A percentile compares a stretch with the other conserved stretches of the same genome.
Conservation (phyloP, 2,329 filamentous ascomycete genomes). For the Scedosporium aurantiacum region DNA sequence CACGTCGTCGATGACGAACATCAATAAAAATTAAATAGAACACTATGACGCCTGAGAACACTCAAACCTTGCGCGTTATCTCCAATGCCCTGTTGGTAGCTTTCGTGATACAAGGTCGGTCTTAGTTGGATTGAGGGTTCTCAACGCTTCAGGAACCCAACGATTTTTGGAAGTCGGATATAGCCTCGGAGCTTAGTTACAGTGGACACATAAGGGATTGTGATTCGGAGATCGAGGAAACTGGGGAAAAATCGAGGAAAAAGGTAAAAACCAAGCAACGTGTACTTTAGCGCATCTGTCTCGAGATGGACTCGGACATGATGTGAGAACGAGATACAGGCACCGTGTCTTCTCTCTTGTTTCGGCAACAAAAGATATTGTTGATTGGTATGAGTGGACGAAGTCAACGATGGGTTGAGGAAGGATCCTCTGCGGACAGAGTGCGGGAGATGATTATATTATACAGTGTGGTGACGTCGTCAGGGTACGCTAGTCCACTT, state of each 20-base stretch:
- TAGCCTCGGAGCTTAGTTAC: slow-evolving; percentile 2
- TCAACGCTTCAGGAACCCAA: slow-evolving; percentile 3
- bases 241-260: neutral
- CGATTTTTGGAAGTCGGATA: slow-evolving; percentile 4
- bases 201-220: neutral
- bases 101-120: no score
- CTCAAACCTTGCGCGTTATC: no score
- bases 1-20: neutral
- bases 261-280: neutral
- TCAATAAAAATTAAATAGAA: neutral
- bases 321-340: no score
- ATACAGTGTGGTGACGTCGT: slow-evolving; percentile 3
- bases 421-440: no score
- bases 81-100: no score
- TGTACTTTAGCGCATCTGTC: neutral
- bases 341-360: no score
- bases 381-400: no score
- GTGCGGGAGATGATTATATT: neutral
- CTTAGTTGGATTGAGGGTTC: neutral
- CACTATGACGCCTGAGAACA: neutral
- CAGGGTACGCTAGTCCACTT: neutral
- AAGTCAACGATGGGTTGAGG: neutral
- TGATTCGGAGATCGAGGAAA: slow-evolving; percentile 4
- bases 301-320: neutral
- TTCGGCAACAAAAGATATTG: no score